Conservation (phyloP, 192 early-diverging fungal species). For the Coemansia pectinata region DNA sequence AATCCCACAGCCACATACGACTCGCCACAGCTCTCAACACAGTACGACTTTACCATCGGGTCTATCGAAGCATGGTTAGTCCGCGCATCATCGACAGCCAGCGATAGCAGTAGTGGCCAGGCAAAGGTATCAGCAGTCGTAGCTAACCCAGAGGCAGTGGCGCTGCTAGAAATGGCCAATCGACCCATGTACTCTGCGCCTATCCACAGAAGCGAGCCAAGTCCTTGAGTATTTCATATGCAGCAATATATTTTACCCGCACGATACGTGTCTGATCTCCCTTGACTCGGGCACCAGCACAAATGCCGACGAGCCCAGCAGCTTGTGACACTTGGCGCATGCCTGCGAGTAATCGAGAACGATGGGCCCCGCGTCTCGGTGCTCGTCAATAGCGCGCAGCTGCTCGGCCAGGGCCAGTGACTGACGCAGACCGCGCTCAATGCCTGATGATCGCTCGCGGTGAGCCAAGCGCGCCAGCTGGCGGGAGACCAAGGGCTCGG, state of each 20-base stretch:
- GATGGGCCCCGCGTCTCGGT: constrained; percentile 7
- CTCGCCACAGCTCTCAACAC: constrained; percentile 57
- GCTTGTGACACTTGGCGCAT: constrained; percentile 44
- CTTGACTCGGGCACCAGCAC: constrained; percentile 19
- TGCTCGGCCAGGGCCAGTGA: constrained; percentile 5
- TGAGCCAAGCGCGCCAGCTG: constrained; percentile 11
- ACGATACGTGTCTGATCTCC: constrained; percentile 40
- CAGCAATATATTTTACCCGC: constrained; percentile 13
- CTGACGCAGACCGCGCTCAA: constrained; percentile 19
- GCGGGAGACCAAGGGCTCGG: constrained; percentile 32
- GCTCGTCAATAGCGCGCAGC: background rate
- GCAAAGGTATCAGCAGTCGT: constrained; percentile 57
- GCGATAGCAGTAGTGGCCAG: constrained; percentile 17
- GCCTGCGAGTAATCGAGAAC: constrained; percentile 43
- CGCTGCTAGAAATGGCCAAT: constrained; percentile 71
- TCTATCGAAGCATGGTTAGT: constrained; percentile 75
- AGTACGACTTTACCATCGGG: constrained; percentile 64
- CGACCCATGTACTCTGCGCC: constrained; percentile 67
- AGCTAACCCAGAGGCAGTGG: constrained; percentile 64
- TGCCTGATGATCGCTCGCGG: background rate
- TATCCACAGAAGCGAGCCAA: background rate
- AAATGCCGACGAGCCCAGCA: constrained; percentile 52
- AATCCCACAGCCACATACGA: constrained; percentile 67
- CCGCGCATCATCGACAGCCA: constrained; percentile 49
- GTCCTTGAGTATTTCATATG: background rate